A percentile compares a stretch with the other conserved stretches of the same genome.
Evolutionary conservation across 2,329 filamentous ascomycete genomes (phyloP).

Genomic region (Talaromyces rugulosus): DNA sequence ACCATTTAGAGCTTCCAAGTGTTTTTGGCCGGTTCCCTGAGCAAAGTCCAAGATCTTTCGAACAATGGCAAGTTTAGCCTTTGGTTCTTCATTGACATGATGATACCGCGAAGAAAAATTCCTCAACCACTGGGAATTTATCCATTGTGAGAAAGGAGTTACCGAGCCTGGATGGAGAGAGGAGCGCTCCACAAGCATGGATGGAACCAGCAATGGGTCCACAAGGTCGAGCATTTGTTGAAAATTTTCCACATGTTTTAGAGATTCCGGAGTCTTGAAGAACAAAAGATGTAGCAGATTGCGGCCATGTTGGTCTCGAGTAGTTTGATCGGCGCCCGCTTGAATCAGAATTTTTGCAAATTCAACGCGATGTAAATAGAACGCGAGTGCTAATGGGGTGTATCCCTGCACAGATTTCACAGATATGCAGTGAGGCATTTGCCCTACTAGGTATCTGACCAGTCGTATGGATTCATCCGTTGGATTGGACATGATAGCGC

Average conservation of each 20-base stretch:
- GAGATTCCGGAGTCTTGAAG: constrained; percentile 23
- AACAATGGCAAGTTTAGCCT: constrained; percentile 38
- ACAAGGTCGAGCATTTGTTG: constrained; percentile 60
- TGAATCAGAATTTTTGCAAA: constrained; percentile 57
- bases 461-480: constrained; percentile 47
- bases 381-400: constrained; percentile 68
- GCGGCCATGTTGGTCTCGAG: constrained; percentile 55
- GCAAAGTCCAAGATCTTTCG: constrained; percentile 53
- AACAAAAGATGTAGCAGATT: constrained; percentile 66
- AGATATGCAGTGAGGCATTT: constrained; percentile 60
- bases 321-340: constrained; percentile 65
- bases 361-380: constrained; percentile 37
- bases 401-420: constrained; percentile 43
- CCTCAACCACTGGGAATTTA: constrained; percentile 26
- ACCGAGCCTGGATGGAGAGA: constrained; percentile 17
- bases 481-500: constrained; percentile 51
- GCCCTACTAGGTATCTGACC: constrained; percentile 62
- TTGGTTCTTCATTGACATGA: constrained; percentile 4
- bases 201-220: constrained; percentile 43
- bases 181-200: constrained; percentile 29
- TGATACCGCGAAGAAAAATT: background rate
- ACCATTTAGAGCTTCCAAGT: constrained; percentile 43
- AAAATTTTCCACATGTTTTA: constrained; percentile 39
- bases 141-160: constrained; percentile 56
- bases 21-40: constrained; percentile 43